Percentiles rank a stretch among this genome's conserved stretches.
phyloP scores from a whole-genome alignment of 345 rosid species.

The Aquilaria sinensis region DNA sequence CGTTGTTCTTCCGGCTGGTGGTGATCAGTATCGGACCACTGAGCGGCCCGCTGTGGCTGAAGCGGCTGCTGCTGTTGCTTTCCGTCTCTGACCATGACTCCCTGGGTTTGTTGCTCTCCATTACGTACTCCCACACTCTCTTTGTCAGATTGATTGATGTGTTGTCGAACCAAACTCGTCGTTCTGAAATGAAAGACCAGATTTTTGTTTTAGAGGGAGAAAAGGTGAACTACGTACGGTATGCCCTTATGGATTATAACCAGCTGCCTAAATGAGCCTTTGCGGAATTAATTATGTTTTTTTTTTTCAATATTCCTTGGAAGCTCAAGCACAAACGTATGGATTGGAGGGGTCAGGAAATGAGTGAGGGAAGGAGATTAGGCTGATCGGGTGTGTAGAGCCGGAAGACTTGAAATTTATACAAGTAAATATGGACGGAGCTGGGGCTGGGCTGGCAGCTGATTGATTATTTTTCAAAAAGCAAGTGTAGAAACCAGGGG shows the following conservation, averaged over 20 bases:
- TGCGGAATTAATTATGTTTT: too few relatives aligned
- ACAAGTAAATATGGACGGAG: too few relatives aligned
- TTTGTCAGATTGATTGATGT: not conserved
- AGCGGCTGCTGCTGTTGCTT: constrained; percentile 23
- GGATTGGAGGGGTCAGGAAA: not conserved
- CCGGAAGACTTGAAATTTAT: too few relatives aligned
- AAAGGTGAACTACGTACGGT: too few relatives aligned
- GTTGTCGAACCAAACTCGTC: not conserved
- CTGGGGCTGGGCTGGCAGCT: too few relatives aligned
- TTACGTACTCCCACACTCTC: not conserved
- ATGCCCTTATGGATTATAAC: too few relatives aligned
- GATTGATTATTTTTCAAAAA: too few relatives aligned
- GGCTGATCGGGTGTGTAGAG: not conserved
- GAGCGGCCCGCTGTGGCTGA: constrained; percentile 38
- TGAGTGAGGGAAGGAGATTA: not conserved
- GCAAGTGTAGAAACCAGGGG: too few relatives aligned
- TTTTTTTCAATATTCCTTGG: too few relatives aligned
- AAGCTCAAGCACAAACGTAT: too few relatives aligned
- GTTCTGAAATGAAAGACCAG: constrained; percentile 6
- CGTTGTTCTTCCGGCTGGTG: constrained; percentile 7
- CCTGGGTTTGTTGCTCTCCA: constrained; percentile 29
- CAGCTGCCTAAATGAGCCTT: too few relatives aligned
- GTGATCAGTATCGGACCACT: constrained; percentile 30
- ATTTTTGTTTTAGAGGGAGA: too few relatives aligned
- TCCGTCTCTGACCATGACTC: constrained; percentile 38